These are phyloP conservation scores for Rugonectria rugulosa DNA, from an alignment of 2,329 filamentous ascomycete species.

Conservation along the genomic window DNA sequence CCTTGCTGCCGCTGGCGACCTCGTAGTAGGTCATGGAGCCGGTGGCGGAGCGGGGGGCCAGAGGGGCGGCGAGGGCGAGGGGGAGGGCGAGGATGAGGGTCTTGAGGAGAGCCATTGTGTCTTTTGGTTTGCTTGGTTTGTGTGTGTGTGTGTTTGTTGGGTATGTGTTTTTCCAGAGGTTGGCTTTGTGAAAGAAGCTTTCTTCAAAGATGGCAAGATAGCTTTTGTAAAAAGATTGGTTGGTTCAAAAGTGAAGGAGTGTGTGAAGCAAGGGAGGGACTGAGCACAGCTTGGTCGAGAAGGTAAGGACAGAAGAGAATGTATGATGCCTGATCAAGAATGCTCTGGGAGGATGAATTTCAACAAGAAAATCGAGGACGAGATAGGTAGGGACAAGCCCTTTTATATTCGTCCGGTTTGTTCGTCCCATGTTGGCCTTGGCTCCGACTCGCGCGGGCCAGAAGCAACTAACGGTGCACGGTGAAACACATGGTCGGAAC, in stretches of 20 bases:
- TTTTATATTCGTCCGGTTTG: not conserved
- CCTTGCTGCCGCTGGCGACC: slow-evolving; percentile 67
- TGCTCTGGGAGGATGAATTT: not conserved
- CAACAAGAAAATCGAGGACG: not conserved
- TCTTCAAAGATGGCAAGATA: not conserved
- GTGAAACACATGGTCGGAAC: not conserved
- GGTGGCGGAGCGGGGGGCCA: not conserved
- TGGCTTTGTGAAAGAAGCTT: not conserved
- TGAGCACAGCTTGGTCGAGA: not conserved
- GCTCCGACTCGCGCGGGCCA: not conserved
- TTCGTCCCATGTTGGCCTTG: not conserved
- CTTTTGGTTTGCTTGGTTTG: slow-evolving; percentile 13
- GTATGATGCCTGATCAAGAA: not conserved
- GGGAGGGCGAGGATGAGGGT: slow-evolving; percentile 30
- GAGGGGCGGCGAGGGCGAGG: slow-evolving; percentile 26
- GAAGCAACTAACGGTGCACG: too few species aligned
- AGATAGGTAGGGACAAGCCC: not conserved
- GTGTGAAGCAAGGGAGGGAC: not conserved
- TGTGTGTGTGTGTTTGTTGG: not conserved
- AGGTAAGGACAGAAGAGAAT: not conserved
- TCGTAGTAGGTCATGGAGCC: slow-evolving; percentile 62
- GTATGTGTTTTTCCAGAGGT: not conserved
- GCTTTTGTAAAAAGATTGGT: not conserved
- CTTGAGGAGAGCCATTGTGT: slow-evolving; percentile 7
- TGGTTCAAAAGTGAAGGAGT: not conserved